Conservation (phyloP, 2,329 filamentous ascomycete species). For the Aspergillus fructus region DNA sequence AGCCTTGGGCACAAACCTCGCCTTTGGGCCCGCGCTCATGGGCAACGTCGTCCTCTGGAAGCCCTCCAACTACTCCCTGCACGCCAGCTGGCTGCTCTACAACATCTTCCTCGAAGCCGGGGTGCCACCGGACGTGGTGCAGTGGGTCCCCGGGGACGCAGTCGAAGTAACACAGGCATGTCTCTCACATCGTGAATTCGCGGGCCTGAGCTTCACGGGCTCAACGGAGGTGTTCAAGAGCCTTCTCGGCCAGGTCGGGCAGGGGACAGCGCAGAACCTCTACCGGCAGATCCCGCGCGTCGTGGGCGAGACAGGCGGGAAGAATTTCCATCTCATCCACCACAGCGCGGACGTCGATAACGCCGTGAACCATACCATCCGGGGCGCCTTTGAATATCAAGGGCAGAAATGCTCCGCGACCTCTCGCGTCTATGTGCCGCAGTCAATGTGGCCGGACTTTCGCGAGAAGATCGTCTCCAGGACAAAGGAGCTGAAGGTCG, state of each 20-base stretch:
- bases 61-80: conserved; percentile 79
- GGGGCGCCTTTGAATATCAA: conserved; percentile 85
- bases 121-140: conserved; percentile 81
- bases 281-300: conserved; percentile 73
- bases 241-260: conserved; percentile 80
- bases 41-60: conserved; percentile 97
- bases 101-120: conserved; percentile 87
- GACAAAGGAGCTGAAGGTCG: no score
- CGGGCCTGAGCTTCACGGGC: conserved; percentile 88
- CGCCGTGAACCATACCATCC: conserved; percentile 76
- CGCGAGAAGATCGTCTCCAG: no score
- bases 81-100: conserved; percentile 85
- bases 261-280: conserved; percentile 56
- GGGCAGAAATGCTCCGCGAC: conserved; percentile 89
- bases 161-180: conserved; percentile 71
- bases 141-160: conserved; percentile 87
- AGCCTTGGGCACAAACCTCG: conserved; percentile 67
- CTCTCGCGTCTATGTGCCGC: conserved; percentile 74
- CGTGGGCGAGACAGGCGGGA: conserved; percentile 86
- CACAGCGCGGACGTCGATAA: conserved; percentile 72
- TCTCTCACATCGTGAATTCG: conserved; percentile 78
- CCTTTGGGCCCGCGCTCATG: not conserved
- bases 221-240: conserved; percentile 84
- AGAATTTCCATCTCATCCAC: conserved; percentile 89
- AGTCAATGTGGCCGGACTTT: conserved; percentile 53